Evolutionary conservation across 805 yeast species (phyloP).

Genomic region (Metschnikowia shivogae): DNA sequence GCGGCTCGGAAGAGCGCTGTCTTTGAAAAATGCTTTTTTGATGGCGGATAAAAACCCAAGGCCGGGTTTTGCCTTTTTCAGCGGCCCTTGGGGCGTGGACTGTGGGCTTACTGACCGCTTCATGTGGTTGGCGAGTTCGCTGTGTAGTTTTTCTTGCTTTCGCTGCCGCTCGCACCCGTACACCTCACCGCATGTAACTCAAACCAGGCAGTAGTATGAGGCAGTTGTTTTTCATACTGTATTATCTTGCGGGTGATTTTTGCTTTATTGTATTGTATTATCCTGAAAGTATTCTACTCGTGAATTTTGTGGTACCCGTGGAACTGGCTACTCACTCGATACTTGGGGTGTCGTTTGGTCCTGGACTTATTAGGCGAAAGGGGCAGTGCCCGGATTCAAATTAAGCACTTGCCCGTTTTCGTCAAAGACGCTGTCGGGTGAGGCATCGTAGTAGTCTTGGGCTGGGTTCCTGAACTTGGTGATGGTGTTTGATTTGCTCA

Average conservation of each 20-base stretch:
- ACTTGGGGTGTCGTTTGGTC: too few species aligned
- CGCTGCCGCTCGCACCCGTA: constrained; percentile 4
- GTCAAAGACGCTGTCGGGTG: constrained; percentile 29
- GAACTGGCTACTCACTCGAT: too few species aligned
- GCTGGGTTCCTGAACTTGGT: constrained; percentile 43
- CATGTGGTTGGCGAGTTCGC: constrained; percentile 5
- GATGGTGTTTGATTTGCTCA: constrained; percentile 36
- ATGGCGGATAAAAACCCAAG: constrained; percentile 13
- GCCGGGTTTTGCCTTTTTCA: constrained; percentile 11
- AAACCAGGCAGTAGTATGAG: background rate
- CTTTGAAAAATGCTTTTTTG: constrained; percentile 6
- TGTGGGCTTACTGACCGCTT: constrained; percentile 18
- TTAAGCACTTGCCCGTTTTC: constrained; percentile 27
- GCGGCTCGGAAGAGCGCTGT: background rate
- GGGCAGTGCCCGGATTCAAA: constrained; percentile 22
- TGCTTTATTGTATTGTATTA: too few species aligned
- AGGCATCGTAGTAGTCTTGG: constrained; percentile 33
- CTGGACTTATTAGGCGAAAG: background rate
- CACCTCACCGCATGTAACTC: background rate
- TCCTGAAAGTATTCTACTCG: too few species aligned
- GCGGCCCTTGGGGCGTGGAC: constrained; percentile 6
- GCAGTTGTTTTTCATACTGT: too few species aligned
- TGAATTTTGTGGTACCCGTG: too few species aligned
- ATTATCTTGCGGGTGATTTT: too few species aligned
- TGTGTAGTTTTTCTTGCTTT: constrained; percentile 4